These are phyloP conservation scores for Cladophialophora immunda DNA, from an alignment of 2,329 filamentous ascomycete species.

Conservation along the genomic window DNA sequence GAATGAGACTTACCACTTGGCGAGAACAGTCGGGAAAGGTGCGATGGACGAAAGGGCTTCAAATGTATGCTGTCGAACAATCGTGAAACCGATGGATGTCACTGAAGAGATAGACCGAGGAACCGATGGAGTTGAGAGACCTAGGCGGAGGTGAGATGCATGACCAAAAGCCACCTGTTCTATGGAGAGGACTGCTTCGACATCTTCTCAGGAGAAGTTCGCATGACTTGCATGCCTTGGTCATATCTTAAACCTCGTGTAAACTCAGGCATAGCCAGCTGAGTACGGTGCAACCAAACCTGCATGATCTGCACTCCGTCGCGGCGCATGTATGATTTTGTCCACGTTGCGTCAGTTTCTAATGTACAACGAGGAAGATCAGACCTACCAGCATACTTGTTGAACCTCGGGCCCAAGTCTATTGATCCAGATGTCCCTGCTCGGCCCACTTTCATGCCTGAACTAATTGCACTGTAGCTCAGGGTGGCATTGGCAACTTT, in stretches of 20 bases:
- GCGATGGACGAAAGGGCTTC: background rate
- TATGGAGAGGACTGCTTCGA: background rate
- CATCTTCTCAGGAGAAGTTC: background rate
- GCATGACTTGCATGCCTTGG: background rate
- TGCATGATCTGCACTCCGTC: slow-evolving; percentile 11
- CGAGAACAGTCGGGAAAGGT: background rate
- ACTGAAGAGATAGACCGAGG: background rate
- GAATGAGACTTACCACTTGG: background rate
- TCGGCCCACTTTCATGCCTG: slow-evolving; percentile 22
- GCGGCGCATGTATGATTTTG: background rate
- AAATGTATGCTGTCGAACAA: background rate
- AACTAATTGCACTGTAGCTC: slow-evolving; percentile 13
- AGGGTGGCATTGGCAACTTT: slow-evolving; percentile 15
- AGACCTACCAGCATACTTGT: slow-evolving; percentile 17
- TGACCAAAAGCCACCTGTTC: background rate
- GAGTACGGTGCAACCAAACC: background rate
- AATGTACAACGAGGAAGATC: background rate
- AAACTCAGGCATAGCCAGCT: slow-evolving; percentile 3
- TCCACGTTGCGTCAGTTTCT: slow-evolving; percentile 3
- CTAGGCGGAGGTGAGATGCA: background rate
- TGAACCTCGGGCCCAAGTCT: slow-evolving; percentile 18
- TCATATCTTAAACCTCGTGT: background rate
- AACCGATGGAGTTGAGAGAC: background rate
- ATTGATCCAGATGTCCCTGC: slow-evolving; percentile 16
- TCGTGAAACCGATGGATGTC: background rate